Evolutionary conservation across 2,329 filamentous ascomycete species (phyloP).

Genomic region (Hypoxylon rubiginosum): DNA sequence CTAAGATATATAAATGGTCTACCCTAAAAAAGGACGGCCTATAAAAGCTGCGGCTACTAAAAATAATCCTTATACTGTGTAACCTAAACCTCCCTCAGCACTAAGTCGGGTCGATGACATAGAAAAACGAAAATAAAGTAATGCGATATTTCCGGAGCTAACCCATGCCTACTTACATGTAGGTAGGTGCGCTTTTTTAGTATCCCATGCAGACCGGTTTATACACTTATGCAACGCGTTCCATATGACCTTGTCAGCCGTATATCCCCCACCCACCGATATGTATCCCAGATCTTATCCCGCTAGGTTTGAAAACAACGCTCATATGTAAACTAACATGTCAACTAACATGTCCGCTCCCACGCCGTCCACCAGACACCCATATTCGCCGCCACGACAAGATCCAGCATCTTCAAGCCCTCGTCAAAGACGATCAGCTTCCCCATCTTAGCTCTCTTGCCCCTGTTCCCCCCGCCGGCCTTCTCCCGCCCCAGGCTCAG

Average conservation of each 20-base stretch:
- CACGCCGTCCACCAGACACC: slow-evolving; percentile 94
- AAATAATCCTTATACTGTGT: too few species aligned
- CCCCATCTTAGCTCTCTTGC: slow-evolving; percentile 90
- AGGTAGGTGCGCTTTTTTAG: slow-evolving; percentile 29
- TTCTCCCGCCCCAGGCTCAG: slow-evolving; percentile 83
- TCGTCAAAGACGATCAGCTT: slow-evolving; percentile 92
- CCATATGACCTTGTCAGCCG: slow-evolving; percentile 4
- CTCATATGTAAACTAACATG: slow-evolving; percentile 13
- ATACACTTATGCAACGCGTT: slow-evolving; percentile 5
- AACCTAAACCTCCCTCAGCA: too few species aligned
- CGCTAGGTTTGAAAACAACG: background rate
- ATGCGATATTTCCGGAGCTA: slow-evolving; percentile 7
- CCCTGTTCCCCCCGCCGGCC: slow-evolving; percentile 87
- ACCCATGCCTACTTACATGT: too few species aligned
- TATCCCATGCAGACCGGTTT: slow-evolving; percentile 36
- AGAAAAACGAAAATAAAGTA: slow-evolving; percentile 1
- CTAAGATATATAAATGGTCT: too few species aligned
- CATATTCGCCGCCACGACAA: slow-evolving; percentile 91
- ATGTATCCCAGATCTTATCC: background rate
- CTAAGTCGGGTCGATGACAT: too few species aligned
- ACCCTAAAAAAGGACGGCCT: too few species aligned
- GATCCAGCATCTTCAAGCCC: slow-evolving; percentile 94
- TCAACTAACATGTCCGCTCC: slow-evolving; percentile 65
- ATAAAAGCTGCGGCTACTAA: too few species aligned
- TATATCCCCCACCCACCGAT: background rate